phyloP scores from a whole-genome alignment of 2,329 filamentous ascomycete species.

The Alternaria angustiovoidea region DNA sequence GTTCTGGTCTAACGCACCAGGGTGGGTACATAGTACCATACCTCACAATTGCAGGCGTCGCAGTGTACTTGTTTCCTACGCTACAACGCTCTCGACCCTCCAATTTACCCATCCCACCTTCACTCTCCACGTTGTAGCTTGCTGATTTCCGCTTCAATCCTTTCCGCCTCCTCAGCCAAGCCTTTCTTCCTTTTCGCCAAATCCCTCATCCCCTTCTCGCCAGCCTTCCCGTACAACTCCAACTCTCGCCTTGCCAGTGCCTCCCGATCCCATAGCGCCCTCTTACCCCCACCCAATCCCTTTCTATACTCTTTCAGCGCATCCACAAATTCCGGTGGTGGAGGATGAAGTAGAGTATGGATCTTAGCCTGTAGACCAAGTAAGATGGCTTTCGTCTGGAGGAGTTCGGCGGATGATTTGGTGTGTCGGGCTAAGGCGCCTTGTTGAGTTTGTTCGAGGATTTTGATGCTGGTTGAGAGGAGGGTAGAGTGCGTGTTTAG shows the following conservation, averaged over 20 bases:
- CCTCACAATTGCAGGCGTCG: no score
- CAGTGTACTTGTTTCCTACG: no score
- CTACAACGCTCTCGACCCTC: no score
- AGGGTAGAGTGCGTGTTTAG: conserved; percentile 49
- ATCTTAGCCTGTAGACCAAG: conserved; percentile 53
- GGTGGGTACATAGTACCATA: no score
- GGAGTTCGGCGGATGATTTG: conserved; percentile 54
- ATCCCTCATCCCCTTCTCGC: conserved; percentile 49
- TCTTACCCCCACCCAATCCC: conserved; percentile 40
- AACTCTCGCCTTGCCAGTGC: conserved; percentile 45
- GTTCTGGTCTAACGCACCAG: no score
- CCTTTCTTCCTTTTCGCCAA: conserved; percentile 51
- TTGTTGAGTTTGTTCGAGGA: conserved; percentile 59
- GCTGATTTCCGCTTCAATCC: conserved; percentile 12
- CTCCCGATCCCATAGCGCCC: conserved; percentile 42
- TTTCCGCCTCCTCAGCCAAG: conserved; percentile 29
- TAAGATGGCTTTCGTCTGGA: conserved; percentile 53
- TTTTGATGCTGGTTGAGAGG: conserved; percentile 51
- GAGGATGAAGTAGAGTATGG: conserved; percentile 37
- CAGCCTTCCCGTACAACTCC: conserved; percentile 47
- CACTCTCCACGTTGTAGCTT: conserved; percentile 9
- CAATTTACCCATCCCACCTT: not conserved
- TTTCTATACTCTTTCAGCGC: conserved; percentile 46
- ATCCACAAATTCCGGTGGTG: conserved; percentile 33
- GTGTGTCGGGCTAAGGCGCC: conserved; percentile 53